phyloP scores from a whole-genome alignment of 331 rosid species.

The Prunus yedoensis region DNA sequence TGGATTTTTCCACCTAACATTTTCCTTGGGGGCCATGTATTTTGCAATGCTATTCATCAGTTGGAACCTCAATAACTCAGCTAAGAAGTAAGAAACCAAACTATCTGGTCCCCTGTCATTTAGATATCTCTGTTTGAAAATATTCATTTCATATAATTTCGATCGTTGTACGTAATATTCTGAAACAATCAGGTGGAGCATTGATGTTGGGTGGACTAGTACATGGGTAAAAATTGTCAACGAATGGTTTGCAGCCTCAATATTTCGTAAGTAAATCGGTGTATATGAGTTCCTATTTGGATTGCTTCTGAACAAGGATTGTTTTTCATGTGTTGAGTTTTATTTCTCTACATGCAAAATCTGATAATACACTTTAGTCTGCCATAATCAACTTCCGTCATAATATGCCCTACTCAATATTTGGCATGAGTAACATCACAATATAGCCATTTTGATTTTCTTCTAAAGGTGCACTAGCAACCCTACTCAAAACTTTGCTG shows the following conservation, averaged over 20 bases:
- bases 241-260: constrained; percentile 88
- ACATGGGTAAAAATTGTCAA: constrained; percentile 77
- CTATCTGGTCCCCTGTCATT: background rate
- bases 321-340: background rate
- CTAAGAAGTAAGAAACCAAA: constrained; percentile 51
- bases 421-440: no score
- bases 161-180: background rate
- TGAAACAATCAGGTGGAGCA: constrained; percentile 76
- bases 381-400: no score
- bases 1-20: constrained; percentile 78
- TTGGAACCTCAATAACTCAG: constrained; percentile 83
- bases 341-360: background rate
- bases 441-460: no score
- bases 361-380: no score
- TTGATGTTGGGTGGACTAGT: constrained; percentile 90
- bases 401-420: no score
- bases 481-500: no score
- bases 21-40: constrained; percentile 90
- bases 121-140: background rate
- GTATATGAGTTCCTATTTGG: background rate
- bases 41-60: constrained; percentile 93
- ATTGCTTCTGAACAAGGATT: no score
- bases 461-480: no score
- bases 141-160: background rate
- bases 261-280: constrained; percentile 57